Conservation (phyloP, 208 protist species). For the Crithidia thermophila region DNA sequence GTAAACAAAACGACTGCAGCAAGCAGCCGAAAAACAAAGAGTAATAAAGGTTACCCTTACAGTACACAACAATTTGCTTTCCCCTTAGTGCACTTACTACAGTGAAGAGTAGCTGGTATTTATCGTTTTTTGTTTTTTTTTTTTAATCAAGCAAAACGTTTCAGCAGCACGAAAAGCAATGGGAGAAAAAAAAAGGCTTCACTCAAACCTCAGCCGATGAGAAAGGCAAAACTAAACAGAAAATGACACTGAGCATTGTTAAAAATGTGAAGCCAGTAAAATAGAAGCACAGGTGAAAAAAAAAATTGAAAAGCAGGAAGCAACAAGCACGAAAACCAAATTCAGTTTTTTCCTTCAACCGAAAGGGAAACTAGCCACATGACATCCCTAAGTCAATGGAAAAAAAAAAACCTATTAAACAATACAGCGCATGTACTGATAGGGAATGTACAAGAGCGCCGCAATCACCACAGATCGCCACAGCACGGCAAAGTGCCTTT, state of each 20-base stretch:
- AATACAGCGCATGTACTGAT: background rate
- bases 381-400: background rate
- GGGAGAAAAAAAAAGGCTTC: background rate
- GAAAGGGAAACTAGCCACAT: background rate
- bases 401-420: slow-evolving; percentile 4
- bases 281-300: background rate
- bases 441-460: slow-evolving; percentile 25
- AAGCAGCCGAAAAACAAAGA: too few species aligned
- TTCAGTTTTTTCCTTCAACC: background rate
- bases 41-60: too few species aligned
- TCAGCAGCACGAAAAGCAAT: background rate
- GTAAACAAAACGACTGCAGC: too few species aligned
- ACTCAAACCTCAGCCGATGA: too few species aligned
- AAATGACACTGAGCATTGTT: background rate
- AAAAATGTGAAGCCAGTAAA: too few species aligned
- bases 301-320: background rate
- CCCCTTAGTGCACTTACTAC: too few species aligned
- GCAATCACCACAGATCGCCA: slow-evolving; percentile 22
- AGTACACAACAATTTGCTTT: too few species aligned
- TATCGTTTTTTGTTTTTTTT: background rate
- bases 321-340: background rate
- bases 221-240: too few species aligned
- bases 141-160: background rate
- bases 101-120: too few species aligned
- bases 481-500: slow-evolving; percentile 30